These are phyloP conservation scores for Populus simonii DNA, from an alignment of 345 rosid species.

Conservation along the genomic window DNA sequence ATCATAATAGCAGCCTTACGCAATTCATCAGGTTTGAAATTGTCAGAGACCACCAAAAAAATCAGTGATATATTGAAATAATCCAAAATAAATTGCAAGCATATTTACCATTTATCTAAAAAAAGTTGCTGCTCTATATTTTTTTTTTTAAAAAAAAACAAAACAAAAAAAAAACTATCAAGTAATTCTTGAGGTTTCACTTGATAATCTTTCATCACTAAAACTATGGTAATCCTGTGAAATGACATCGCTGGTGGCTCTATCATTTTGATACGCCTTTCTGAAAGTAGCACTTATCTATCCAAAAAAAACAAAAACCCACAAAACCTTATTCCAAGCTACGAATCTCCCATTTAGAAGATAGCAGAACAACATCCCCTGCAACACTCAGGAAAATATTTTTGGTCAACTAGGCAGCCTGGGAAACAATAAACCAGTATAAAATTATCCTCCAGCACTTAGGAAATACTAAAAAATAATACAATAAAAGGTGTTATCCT, in stretches of 20 bases:
- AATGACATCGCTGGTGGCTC: background rate
- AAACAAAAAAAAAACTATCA: background rate
- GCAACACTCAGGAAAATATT: slow-evolving; percentile 29
- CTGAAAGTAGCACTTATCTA: background rate
- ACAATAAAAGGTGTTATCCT: background rate
- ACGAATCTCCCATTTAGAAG: slow-evolving; percentile 33
- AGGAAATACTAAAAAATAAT: background rate
- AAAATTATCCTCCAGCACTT: background rate
- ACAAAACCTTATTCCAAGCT: slow-evolving; percentile 19
- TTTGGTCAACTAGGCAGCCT: slow-evolving; percentile 37
- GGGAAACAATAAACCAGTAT: slow-evolving; percentile 12
- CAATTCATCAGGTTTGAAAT: background rate
- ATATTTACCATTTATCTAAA: background rate
- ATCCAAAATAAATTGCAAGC: background rate
- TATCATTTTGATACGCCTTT: background rate
- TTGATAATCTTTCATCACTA: background rate
- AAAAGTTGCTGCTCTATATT: background rate
- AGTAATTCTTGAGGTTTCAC: background rate
- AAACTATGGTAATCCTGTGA: background rate
- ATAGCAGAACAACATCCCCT: slow-evolving; percentile 37
- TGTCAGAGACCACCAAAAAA: background rate
- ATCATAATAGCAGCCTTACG: background rate
- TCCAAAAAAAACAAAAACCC: background rate
- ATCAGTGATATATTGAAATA: no score
- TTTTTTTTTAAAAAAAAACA: background rate